Evolutionary conservation across 805 yeast species (phyloP).

Genomic region (Komagataella pastoris): DNA sequence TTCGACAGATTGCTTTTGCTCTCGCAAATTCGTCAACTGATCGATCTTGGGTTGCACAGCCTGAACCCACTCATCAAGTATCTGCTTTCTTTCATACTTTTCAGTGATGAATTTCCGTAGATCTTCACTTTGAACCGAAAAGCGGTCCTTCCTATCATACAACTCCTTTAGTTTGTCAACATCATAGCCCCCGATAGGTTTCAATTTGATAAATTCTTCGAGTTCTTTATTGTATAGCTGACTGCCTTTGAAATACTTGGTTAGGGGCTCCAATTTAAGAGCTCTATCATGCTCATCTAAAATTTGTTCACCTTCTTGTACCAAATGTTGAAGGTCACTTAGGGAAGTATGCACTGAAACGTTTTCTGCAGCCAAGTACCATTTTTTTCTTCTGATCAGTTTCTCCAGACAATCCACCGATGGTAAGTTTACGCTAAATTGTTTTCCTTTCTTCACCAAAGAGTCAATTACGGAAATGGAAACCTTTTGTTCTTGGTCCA

Average conservation of each 20-base stretch:
- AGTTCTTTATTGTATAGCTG: not conserved
- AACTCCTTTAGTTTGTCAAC: conserved; percentile 5
- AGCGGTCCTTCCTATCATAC: conserved; percentile 4
- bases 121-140: not conserved
- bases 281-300: conserved; percentile 2
- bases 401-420: conserved; percentile 27
- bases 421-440: conserved; percentile 44
- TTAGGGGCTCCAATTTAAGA: not conserved
- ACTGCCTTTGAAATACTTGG: not conserved
- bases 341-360: not conserved
- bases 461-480: conserved; percentile 27
- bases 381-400: conserved; percentile 21
- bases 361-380: conserved; percentile 13
- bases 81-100: not conserved
- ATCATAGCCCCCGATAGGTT: not conserved
- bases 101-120: not conserved
- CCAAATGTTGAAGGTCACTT: conserved; percentile 6
- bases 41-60: not conserved
- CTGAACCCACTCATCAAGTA: not conserved
- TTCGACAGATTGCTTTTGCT: not conserved
- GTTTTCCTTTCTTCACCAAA: conserved; percentile 41
- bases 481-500: conserved; percentile 12
- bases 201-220: not conserved
- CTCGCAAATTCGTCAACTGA: not conserved
- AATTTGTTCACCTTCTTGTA: conserved; percentile 12